These are phyloP conservation scores for Yarrowia porcina DNA, from an alignment of 805 yeast genomes.

Conservation along the genomic window DNA sequence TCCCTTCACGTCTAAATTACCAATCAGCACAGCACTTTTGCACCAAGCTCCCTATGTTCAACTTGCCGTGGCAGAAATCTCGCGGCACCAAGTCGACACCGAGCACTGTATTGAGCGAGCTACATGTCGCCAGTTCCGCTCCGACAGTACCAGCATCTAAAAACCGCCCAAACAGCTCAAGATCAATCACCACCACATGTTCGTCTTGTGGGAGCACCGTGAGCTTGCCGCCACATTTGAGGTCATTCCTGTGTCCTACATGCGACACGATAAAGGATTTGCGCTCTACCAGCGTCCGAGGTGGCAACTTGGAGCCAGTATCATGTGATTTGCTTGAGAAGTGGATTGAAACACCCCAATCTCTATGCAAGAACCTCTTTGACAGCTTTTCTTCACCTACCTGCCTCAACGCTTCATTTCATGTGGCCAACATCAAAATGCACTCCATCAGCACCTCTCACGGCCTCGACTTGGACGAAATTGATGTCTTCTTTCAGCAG, in stretches of 20 bases:
- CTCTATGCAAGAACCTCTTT: slow-evolving; percentile 1
- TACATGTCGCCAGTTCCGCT: background rate
- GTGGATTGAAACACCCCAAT: background rate
- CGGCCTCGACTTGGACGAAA: slow-evolving; percentile 9
- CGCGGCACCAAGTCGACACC: slow-evolving; percentile 10
- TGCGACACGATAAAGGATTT: slow-evolving; percentile 4
- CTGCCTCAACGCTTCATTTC: slow-evolving; percentile 10
- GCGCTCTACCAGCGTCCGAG: slow-evolving; percentile 5
- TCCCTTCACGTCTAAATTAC: too few relatives aligned
- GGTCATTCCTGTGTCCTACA: slow-evolving; percentile 6
- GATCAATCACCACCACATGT: background rate
- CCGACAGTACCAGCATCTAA: background rate
- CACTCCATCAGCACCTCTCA: slow-evolving; percentile 9
- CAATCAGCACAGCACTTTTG: background rate
- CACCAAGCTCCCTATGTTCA: background rate
- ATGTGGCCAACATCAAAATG: background rate
- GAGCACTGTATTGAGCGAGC: background rate
- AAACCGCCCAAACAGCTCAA: background rate
- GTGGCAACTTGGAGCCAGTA: background rate
- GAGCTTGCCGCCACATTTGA: background rate
- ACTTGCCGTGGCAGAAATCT: slow-evolving; percentile 22
- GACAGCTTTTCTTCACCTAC: slow-evolving; percentile 14
- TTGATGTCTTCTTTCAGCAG: background rate
- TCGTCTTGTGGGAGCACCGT: slow-evolving; percentile 3
- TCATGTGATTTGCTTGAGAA: background rate